phyloP scores from a whole-genome alignment of 2,329 filamentous ascomycete species.

The Teratosphaeria epicoccoides region DNA sequence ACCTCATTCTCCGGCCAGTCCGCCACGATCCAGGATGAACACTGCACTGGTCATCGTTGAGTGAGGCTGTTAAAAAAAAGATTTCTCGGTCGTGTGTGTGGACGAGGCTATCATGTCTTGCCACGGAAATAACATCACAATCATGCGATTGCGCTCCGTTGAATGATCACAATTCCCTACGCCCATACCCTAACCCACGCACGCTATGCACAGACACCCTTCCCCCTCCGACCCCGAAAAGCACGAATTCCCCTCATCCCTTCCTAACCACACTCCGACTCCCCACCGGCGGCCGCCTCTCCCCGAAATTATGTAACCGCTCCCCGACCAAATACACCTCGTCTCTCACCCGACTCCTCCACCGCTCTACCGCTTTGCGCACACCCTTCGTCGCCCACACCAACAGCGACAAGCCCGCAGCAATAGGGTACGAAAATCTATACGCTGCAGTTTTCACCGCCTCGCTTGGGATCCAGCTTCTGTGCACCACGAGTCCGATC shows the following conservation, averaged over 20 bases:
- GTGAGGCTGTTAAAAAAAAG: too few relatives aligned
- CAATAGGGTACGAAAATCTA: constrained; percentile 62
- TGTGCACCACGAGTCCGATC: neutral
- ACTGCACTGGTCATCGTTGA: too few relatives aligned
- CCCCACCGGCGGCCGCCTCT: constrained; percentile 32
- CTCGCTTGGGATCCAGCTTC: neutral
- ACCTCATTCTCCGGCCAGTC: too few relatives aligned
- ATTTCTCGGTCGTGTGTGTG: too few relatives aligned
- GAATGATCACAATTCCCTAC: too few relatives aligned
- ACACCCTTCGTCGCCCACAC: constrained; percentile 21
- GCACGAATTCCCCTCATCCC: constrained; percentile 1
- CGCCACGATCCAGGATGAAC: too few relatives aligned
- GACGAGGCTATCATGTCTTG: too few relatives aligned
- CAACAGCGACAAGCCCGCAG: constrained; percentile 7
- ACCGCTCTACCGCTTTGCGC: constrained; percentile 54
- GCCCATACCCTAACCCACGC: too few relatives aligned
- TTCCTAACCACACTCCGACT: constrained; percentile 23
- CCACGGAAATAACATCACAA: too few relatives aligned
- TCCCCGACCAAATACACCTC: constrained; percentile 96
- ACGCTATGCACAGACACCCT: too few relatives aligned
- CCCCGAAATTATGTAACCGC: constrained; percentile 85
- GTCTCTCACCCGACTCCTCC: constrained; percentile 75
- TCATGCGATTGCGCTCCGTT: too few relatives aligned
- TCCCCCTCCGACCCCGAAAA: too few relatives aligned
- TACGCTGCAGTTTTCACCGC: constrained; percentile 34